Base-by-base conservation (phyloP, 1,284 basidiomycete species). In the Irpex sp. region DNA sequence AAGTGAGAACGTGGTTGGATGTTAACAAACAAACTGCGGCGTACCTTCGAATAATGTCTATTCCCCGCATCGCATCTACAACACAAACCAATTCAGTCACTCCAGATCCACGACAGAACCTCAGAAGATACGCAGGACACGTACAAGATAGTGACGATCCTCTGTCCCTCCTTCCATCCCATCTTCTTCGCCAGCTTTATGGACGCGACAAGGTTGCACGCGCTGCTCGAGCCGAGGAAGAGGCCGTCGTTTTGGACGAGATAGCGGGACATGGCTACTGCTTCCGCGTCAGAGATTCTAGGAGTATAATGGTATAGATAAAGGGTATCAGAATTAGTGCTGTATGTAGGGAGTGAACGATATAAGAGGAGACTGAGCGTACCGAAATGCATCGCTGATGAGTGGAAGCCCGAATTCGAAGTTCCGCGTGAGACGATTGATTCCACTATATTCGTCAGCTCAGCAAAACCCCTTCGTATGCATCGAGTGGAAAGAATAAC, bases 161-260 rank as follows among this genome's bases (percentile, higher is more conserved):
- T 80, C 75, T 89, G 79, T 53, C 88, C 82, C 50, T 86, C 78
- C 36, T 76, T 77, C 87, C 88, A 90, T 5, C 84, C 84, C 79
- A 90, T 83, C 68, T 84, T 84, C 69, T 88, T 89, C 0, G 84
- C 88, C 4, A 94, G 78, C 68, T 90, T 89, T 9, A 98, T 83
- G 67, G 92, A 94, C 0, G 96, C 93, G 13, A 98, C 87, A 37
- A 98, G 83, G 73, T 99, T 99, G 72, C 96, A 97, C 0, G 97
- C 97, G 68, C 94, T 96, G 62, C 94, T 97, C 0, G 95, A 98
- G 4, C 97, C 97, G 21, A 99, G 81, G 77, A 98, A 98, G 8
- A 99, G 79, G 0, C 97, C 97, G 68, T 99, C 97, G 63, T 94
- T 80, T 57, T 88, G 78, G 2, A 96, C 93, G 13, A 97, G 83